phyloP scores from a whole-genome alignment of 192 early-diverging fungal genomes.

The Coemansia sp. region DNA sequence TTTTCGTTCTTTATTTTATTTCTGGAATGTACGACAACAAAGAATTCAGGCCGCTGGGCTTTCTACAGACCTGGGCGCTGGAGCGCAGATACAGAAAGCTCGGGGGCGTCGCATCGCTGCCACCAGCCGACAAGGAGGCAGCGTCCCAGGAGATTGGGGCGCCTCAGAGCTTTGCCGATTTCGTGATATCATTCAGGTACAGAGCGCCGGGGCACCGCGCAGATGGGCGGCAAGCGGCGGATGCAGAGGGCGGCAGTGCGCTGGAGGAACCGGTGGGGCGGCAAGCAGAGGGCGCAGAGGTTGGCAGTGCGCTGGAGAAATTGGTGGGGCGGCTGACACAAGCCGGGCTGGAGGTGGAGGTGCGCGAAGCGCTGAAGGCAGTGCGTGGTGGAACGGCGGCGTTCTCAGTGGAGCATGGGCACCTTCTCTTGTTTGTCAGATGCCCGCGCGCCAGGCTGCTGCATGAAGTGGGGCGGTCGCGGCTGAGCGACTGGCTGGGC shows the following conservation, averaged over 20 bases:
- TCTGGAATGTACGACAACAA: not conserved
- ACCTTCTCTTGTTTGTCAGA: slow-evolving; percentile 67
- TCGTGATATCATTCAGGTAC: slow-evolving; percentile 40
- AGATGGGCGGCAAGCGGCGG: slow-evolving; percentile 4
- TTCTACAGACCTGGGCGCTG: slow-evolving; percentile 35
- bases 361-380: slow-evolving; percentile 58
- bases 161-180: slow-evolving; percentile 41
- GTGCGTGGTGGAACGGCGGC: slow-evolving; percentile 3
- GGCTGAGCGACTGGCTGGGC: slow-evolving; percentile 73
- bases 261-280: too few species aligned
- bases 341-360: slow-evolving; percentile 67
- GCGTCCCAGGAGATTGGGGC: not conserved
- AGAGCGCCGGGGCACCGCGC: not conserved
- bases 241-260: slow-evolving; percentile 13
- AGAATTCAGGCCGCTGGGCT: slow-evolving; percentile 15
- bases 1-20: too few species aligned
- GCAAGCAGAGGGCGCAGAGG: not conserved
- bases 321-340: slow-evolving; percentile 59
- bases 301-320: slow-evolving; percentile 50
- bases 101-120: not conserved
- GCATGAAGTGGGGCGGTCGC: slow-evolving; percentile 52
- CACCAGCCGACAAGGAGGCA: not conserved
- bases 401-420: slow-evolving; percentile 26
- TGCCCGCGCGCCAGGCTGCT: slow-evolving; percentile 63
- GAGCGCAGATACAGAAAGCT: slow-evolving; percentile 18